phyloP scores from a whole-genome alignment of 2,329 filamentous ascomycete genomes.

The Exophiala sp. region DNA sequence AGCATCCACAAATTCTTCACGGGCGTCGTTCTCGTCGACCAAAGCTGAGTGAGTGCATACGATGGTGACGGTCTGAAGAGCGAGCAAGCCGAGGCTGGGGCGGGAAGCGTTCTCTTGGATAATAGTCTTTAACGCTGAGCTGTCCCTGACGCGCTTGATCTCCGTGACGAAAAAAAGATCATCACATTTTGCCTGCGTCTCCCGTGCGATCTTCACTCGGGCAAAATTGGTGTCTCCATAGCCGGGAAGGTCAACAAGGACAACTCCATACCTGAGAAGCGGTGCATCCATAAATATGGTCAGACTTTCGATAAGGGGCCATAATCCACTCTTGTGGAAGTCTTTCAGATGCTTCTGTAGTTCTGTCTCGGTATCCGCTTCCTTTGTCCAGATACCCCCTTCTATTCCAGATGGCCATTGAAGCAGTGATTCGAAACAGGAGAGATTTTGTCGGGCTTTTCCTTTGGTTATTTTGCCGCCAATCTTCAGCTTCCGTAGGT shows the following conservation, averaged over 20 bases:
- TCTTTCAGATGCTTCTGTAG: not conserved
- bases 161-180: conserved; percentile 9
- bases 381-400: not conserved
- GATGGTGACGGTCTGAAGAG: not conserved
- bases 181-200: conserved; percentile 11
- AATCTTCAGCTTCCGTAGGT: no score
- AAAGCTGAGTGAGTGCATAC: conserved; percentile 13
- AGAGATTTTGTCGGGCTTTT: no score
- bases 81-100: not conserved
- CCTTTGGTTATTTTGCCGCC: no score
- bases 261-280: conserved; percentile 7
- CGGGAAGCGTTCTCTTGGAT: not conserved
- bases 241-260: conserved; percentile 12
- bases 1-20: no score
- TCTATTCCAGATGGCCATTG: no score
- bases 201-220: conserved; percentile 4
- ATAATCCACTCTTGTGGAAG: conserved; percentile 8
- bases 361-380: not conserved
- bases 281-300: conserved; percentile 1
- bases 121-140: conserved; percentile 2
- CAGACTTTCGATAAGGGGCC: conserved; percentile 8
- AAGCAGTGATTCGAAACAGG: no score
- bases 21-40: not conserved
- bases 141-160: conserved; percentile 8
- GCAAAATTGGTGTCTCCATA: conserved; percentile 12